Base-by-base conservation (phyloP, 2,329 filamentous ascomycete species). In the Penicillium sp. region DNA sequence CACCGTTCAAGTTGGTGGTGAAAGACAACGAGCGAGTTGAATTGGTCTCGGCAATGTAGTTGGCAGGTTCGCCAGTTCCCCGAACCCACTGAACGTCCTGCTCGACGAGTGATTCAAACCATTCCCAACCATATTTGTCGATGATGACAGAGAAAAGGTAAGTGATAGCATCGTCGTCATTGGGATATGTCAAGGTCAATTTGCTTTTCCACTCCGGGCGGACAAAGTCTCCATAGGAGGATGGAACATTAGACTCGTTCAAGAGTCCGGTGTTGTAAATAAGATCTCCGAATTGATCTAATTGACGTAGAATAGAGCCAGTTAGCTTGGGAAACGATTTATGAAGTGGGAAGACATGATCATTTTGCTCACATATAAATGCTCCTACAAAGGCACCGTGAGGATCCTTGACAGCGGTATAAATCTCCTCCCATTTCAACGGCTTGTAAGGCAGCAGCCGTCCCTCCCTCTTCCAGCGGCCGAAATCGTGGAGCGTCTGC, bases 71-170 rank as follows among this genome's bases (percentile, higher is more conserved):
- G 2, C 68, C 71, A 0, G 77, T 79, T 9, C 82, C 82, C 25
- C 82, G 81, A 17, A 84, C 81, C 82, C 82, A 84, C 38, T 69
- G 71, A 0, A 81, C 79, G 62, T 84, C 80, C 61, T 84, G 80
- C 13, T 73, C 62, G 1, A 82, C 62, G 0, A 84, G 73, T 4
- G 62, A 62, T 15, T 84, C 77, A 58, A 84, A 77, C 80, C 81
- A 84, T 0, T 67, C 62, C 4, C 61, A 62, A 13, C 81, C 81
- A 33, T 80, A 73, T 37, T 79, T 63, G 50, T 75, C 59, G 58
- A 78, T 69, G 41, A 82, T 73, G 42, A 81, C 83, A 3, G 78
- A 77, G 42, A 74, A 84, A 0, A 82, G 70, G 2, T 62, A 66
- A 4, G 56, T 47, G 38, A 85, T 78, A 0, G 83, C 82, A 54